phyloP scores from a whole-genome alignment of 306 rosid genomes.

The Clitoria ternatea region DNA sequence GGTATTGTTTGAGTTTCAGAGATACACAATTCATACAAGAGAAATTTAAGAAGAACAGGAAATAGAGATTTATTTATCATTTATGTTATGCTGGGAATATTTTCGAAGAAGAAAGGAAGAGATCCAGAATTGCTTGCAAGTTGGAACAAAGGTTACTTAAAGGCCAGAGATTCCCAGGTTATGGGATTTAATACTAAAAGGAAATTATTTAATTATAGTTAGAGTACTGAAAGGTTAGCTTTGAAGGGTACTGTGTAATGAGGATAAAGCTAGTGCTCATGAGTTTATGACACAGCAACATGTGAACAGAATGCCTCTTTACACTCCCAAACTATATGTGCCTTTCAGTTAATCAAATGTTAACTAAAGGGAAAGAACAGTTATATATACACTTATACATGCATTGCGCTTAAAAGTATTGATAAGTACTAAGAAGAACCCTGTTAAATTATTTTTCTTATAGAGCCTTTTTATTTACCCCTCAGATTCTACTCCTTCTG shows the following conservation, averaged over 20 bases:
- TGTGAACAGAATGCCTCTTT: background rate
- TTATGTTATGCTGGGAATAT: background rate
- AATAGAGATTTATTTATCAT: background rate
- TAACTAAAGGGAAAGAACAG: background rate
- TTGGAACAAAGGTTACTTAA: conserved; percentile 68
- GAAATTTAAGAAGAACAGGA: background rate
- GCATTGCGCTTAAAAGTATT: background rate
- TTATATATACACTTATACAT: background rate
- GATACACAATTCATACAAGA: conserved; percentile 9
- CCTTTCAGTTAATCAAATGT: conserved; percentile 1
- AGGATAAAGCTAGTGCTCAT: conserved; percentile 20
- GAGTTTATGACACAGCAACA: background rate
- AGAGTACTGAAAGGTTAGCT: conserved; percentile 14
- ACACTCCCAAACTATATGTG: background rate
- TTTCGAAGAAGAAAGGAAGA: background rate
- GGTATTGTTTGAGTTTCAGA: conserved; percentile 11
- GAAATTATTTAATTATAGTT: background rate
- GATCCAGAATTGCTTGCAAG: conserved; percentile 52
- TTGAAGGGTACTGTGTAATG: background rate
- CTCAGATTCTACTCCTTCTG: no score
- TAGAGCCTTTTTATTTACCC: background rate
- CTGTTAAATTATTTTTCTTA: background rate
- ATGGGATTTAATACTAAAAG: conserved; percentile 27
- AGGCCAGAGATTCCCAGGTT: conserved; percentile 44
- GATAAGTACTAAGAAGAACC: background rate